phyloP scores from a whole-genome alignment of 305 asterid species.

The Euphrasia arctica region DNA sequence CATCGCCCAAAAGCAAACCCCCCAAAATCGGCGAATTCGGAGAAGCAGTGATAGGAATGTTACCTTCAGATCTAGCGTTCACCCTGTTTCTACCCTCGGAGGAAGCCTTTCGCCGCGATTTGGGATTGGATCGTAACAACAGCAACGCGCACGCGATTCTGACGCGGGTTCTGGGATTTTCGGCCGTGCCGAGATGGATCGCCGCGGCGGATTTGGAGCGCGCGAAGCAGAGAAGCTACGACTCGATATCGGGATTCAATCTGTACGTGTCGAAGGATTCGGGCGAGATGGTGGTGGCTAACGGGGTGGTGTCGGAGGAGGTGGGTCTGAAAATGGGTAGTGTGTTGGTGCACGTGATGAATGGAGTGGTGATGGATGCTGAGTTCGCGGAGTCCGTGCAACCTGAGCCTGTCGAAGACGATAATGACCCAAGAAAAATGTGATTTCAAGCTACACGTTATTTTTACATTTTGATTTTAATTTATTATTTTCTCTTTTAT shows the following conservation, averaged over 20 bases:
- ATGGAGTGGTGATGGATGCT: constrained; percentile 64
- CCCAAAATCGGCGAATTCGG: constrained; percentile 55
- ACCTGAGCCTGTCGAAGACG: constrained; percentile 31
- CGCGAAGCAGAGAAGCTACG: constrained; percentile 43
- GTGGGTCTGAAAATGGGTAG: constrained; percentile 39
- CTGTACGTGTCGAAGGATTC: constrained; percentile 46
- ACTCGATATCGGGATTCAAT: constrained; percentile 61
- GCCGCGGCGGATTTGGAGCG: constrained; percentile 35
- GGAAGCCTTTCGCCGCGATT: constrained; percentile 56
- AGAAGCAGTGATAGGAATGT: constrained; percentile 53
- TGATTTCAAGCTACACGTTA: too few relatives aligned
- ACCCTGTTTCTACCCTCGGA: constrained; percentile 82
- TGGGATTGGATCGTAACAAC: constrained; percentile 46
- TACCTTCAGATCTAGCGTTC: constrained; percentile 79
- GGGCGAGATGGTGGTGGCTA: constrained; percentile 47
- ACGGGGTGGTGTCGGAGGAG: constrained; percentile 42
- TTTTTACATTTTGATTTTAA: too few relatives aligned
- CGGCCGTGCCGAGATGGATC: constrained; percentile 66
- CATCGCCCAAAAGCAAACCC: constrained; percentile 5
- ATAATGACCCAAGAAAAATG: constrained; percentile 1
- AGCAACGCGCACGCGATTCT: constrained; percentile 60
- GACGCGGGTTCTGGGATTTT: constrained; percentile 65
- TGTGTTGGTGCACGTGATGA: constrained; percentile 49
- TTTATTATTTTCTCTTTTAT: too few relatives aligned
- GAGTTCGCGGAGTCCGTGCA: constrained; percentile 52